Evolutionary conservation across 139 green algal species (phyloP).

Genomic region (Diplosphaera chodatii): DNA sequence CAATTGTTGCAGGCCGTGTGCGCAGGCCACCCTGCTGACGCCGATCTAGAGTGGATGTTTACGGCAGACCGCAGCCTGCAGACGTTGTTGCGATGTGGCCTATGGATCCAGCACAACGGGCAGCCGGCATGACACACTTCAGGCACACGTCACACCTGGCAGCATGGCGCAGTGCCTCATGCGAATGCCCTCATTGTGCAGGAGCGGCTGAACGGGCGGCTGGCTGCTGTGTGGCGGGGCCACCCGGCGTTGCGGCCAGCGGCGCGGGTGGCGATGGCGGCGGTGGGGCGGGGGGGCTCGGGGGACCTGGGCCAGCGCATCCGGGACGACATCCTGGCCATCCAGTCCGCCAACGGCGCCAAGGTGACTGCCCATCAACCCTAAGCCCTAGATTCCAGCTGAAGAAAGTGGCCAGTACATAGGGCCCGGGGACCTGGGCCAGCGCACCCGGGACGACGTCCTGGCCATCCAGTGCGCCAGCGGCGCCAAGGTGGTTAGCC

Average conservation of each 20-base stretch:
- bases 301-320: constrained; percentile 68
- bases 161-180: too few species aligned
- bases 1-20: too few species aligned
- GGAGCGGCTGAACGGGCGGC: constrained; percentile 21
- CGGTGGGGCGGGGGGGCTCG: constrained; percentile 48
- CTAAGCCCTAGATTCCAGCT: not conserved
- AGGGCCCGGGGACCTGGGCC: too few species aligned
- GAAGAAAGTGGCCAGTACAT: not conserved
- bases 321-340: constrained; percentile 61
- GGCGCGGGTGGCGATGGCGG: constrained; percentile 33
- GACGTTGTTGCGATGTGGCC: too few species aligned
- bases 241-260: constrained; percentile 18
- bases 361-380: constrained; percentile 30
- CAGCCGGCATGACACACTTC: too few species aligned
- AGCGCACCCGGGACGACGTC: too few species aligned
- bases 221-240: constrained; percentile 9
- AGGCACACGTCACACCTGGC: too few species aligned
- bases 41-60: too few species aligned
- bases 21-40: too few species aligned
- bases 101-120: too few species aligned
- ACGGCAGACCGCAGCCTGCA: too few species aligned
- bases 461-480: not conserved
- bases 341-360: constrained; percentile 51
- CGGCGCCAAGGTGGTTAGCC: too few species aligned
- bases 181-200: not conserved